Conservation (phyloP, 2,329 filamentous ascomycete species). For the Escovopsis sp. region DNA sequence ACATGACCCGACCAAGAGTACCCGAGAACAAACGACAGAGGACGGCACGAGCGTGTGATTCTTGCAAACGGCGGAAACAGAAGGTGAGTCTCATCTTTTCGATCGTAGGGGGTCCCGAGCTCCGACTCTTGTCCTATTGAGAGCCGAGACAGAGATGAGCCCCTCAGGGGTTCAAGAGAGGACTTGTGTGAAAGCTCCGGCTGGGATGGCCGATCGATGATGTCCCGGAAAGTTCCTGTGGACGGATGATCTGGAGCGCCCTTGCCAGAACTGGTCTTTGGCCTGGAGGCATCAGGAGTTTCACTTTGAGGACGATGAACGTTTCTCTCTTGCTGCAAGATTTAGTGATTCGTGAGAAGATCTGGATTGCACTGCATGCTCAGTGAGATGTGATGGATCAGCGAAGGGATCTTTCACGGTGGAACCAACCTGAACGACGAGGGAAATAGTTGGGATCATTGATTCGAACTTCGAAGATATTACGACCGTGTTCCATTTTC, state of each 20-base stretch:
- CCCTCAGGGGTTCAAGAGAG: too few relatives aligned
- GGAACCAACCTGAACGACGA: too few relatives aligned
- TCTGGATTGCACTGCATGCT: slow-evolving; percentile 4
- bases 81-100: slow-evolving; percentile 33
- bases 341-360: neutral
- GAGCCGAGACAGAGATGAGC: too few relatives aligned
- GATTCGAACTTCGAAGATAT: too few relatives aligned
- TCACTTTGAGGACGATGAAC: neutral
- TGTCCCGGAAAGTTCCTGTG: slow-evolving; percentile 1
- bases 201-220: too few relatives aligned
- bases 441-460: too few relatives aligned
- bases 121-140: too few relatives aligned
- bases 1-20: slow-evolving; percentile 40
- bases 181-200: too few relatives aligned
- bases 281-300: too few relatives aligned
- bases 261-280: too few relatives aligned
- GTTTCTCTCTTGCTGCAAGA: neutral
- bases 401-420: neutral
- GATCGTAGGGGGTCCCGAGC: neutral
- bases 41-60: slow-evolving; percentile 48
- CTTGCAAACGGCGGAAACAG: slow-evolving; percentile 52
- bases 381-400: slow-evolving; percentile 6
- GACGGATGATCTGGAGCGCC: neutral
- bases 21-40: slow-evolving; percentile 46
- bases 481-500: too few relatives aligned